Percentiles rank a stretch among this genome's conserved stretches.
Conservation (phyloP, 495 filamentous ascomycete species). For the Thozetella sp. region DNA sequence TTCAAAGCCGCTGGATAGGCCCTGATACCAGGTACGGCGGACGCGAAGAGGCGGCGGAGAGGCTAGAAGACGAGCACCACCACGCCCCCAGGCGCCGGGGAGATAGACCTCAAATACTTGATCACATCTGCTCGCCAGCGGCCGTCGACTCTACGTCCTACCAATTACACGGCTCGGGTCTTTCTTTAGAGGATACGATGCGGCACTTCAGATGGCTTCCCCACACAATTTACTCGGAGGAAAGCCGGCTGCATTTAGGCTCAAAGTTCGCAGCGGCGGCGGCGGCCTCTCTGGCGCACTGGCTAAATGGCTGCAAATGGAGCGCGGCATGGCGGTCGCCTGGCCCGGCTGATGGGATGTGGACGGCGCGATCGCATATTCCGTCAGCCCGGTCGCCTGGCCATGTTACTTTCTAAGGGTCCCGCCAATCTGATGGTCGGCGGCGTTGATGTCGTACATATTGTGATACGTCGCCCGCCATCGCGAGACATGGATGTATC, state of each 20-base stretch:
- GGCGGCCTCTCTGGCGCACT: background rate
- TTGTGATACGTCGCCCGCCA: background rate
- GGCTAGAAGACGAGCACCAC: too few species aligned
- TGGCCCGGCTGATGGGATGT: background rate
- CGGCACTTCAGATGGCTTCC: conserved; percentile 2
- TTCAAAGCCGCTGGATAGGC: too few species aligned
- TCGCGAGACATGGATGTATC: background rate
- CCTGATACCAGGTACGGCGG: too few species aligned
- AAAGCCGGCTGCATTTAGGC: conserved; percentile 5
- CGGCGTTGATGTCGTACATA: background rate
- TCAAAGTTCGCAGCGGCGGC: conserved; percentile 5
- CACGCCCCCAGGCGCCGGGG: too few species aligned
- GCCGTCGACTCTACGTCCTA: too few species aligned
- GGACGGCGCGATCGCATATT: background rate
- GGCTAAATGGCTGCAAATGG: background rate
- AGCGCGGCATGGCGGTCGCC: background rate
- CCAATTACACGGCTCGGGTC: too few species aligned
- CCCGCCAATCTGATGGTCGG: background rate
- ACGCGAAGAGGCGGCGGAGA: too few species aligned
- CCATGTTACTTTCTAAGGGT: background rate
- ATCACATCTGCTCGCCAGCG: too few species aligned
- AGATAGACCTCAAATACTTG: too few species aligned
- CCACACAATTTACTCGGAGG: conserved; percentile 10
- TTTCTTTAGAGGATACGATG: too few species aligned
- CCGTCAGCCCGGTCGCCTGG: background rate